A percentile compares a stretch with the other conserved stretches of the same genome.
Conservation (phyloP, 108 stramenopile genomes). For the Thalassiosira profunda region DNA sequence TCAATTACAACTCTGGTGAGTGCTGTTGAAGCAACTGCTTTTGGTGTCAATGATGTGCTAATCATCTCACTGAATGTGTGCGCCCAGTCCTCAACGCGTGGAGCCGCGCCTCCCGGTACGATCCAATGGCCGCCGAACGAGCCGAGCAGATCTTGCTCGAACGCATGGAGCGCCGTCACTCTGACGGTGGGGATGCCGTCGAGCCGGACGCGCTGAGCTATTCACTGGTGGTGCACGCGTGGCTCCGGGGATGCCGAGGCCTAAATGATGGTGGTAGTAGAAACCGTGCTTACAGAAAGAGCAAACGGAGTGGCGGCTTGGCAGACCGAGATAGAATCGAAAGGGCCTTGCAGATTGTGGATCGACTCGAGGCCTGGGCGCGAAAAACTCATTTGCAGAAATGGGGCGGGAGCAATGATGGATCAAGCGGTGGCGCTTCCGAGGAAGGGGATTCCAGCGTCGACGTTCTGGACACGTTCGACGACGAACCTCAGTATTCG, state of each 20-base stretch:
- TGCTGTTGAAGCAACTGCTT: no score
- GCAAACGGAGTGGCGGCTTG: conserved; percentile 1
- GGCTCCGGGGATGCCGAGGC: conserved; percentile 52
- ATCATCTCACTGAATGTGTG: no score
- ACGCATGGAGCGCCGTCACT: conserved; percentile 34
- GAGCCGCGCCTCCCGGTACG: conserved; percentile 47
- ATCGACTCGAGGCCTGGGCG: conserved; percentile 47
- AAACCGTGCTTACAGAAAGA: neutral
- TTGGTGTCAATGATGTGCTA: no score
- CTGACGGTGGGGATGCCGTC: conserved; percentile 62
- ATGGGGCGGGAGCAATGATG: neutral
- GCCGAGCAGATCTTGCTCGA: conserved; percentile 45
- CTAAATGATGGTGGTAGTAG: neutral
- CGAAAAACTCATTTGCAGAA: conserved; percentile 8
- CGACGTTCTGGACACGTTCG: neutral
- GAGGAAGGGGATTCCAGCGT: conserved; percentile 6
- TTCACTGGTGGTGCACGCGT: conserved; percentile 64
- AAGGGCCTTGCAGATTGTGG: conserved; percentile 49
- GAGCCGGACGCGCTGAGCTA: conserved; percentile 79
- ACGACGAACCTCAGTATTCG: conserved; percentile 14
- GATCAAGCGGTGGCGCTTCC: neutral
- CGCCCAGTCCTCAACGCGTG: conserved; percentile 50
- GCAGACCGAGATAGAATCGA: conserved; percentile 39
- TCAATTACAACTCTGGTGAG: conserved; percentile 54
- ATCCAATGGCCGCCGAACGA: conserved; percentile 34